Evolutionary conservation across 371 early-diverging fungal species (phyloP), one percentile per base, ranked within the genome.

Genomic region (Mortierella sp.): DNA sequence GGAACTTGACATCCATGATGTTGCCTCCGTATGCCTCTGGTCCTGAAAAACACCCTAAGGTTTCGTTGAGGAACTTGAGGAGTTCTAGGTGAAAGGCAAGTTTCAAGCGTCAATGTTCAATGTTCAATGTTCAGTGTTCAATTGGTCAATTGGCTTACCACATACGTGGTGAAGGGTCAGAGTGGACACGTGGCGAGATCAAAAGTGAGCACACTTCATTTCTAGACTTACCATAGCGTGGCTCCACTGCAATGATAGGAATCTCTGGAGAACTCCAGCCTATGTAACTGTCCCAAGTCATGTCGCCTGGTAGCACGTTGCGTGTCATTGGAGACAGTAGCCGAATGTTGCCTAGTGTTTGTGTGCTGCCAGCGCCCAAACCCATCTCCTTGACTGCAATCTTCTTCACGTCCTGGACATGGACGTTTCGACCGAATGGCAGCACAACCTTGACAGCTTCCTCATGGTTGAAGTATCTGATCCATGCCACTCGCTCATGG

Each of bases 371-470:
- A 24, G 10, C 52, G 1, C 48, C 58, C 16, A 17, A 1, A 25
- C 46, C 40, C 34, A 69, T 3, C 22, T 57, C 63, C 37, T 47
- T 34, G 24, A 57, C 9, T 43, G 54, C 70, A 5, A 16, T 19
- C 28, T 41, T 52, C 55, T 63, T 63, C 47, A 69, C 59, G 28
- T 69, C 70, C 17, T 47, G 9, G 8, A 69, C 70, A 44, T 69
- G 63, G 16, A 63, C 45, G 6, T 27, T 37, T 1, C 16, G 41
- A 2, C 54, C 37, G 2, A 31, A 62, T 0, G 70, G 63, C 24
- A 69, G 5, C 13, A 14, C 17, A 46, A 63, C 34, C 29, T 63
- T 69, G 54, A 63, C 34, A 2, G 63, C 28, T n/a, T 69, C 70
- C 17, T 57, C 70, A 14, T 69, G 70, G 19, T 57, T 43, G 28